Percentiles rank a stretch among this genome's conserved stretches.
Evolutionary conservation across 352 stramenopile species (phyloP).

Genomic region (Globisporangium carolinianum): DNA sequence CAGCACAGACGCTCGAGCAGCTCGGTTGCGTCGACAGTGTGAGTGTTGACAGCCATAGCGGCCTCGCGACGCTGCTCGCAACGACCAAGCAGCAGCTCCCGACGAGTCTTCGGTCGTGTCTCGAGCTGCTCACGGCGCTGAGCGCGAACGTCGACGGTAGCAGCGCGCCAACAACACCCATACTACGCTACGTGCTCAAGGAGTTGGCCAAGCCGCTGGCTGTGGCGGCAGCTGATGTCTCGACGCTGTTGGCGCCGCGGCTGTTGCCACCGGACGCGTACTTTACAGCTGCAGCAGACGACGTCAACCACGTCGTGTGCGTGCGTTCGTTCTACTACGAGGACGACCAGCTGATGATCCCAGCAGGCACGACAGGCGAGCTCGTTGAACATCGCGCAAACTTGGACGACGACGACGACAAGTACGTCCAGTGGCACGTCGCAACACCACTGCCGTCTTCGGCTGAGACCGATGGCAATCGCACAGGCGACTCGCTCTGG

Average conservation of each 20-base stretch:
- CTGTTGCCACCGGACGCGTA: slow-evolving; percentile 42
- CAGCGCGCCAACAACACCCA: slow-evolving; percentile 18
- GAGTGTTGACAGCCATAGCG: neutral
- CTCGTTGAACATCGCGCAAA: slow-evolving; percentile 7
- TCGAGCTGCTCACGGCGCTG: slow-evolving; percentile 45
- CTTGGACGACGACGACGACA: slow-evolving; percentile 8
- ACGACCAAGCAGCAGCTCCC: slow-evolving; percentile 31
- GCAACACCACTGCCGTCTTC: too few species aligned
- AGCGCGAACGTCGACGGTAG: slow-evolving; percentile 25
- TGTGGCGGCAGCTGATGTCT: neutral
- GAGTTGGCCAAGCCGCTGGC: slow-evolving; percentile 33
- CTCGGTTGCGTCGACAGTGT: neutral
- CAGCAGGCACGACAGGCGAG: slow-evolving; percentile 31
- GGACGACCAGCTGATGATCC: slow-evolving; percentile 33
- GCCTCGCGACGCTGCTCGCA: slow-evolving; percentile 18
- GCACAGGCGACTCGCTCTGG: slow-evolving; percentile 23
- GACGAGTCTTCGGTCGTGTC: slow-evolving; percentile 29
- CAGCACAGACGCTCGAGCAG: slow-evolving; percentile 19
- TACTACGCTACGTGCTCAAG: slow-evolving; percentile 44
- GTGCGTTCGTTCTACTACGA: slow-evolving; percentile 52
- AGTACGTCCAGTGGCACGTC: slow-evolving; percentile 35
- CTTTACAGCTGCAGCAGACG: slow-evolving; percentile 21
- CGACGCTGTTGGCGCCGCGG: neutral
- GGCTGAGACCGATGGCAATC: neutral
- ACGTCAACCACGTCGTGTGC: slow-evolving; percentile 22